A percentile compares a stretch with the other conserved stretches of the same genome.
phyloP scores from a whole-genome alignment of 2,329 filamentous ascomycete genomes.

The Geoglossum cookeanum region DNA sequence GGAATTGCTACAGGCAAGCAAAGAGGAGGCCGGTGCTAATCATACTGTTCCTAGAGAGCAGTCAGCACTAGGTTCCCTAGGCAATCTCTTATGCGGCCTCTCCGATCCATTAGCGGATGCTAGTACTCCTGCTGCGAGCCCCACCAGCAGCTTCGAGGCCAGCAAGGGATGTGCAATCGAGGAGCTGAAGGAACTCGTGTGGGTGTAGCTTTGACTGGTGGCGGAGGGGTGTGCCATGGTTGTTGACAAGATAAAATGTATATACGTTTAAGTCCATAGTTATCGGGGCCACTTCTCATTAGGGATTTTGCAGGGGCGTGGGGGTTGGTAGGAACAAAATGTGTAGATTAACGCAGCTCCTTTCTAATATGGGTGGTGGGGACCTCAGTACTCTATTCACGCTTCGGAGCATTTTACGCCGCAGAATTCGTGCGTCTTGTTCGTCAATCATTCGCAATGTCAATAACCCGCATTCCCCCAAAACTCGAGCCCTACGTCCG shows the following conservation, averaged over 20 bases:
- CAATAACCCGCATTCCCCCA: constrained; percentile 35
- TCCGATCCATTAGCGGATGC: background rate
- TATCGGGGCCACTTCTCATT: too few species aligned
- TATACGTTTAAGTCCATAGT: too few species aligned
- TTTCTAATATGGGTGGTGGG: too few species aligned
- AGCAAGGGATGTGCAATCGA: background rate
- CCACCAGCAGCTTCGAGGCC: background rate
- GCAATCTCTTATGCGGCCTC: background rate
- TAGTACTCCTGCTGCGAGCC: background rate
- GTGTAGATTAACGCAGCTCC: too few species aligned
- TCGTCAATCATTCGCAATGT: constrained; percentile 15
- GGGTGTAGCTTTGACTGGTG: background rate
- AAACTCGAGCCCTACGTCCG: constrained; percentile 45
- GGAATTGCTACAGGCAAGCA: background rate
- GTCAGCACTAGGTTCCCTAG: background rate
- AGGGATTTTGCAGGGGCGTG: too few species aligned
- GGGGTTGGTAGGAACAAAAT: too few species aligned
- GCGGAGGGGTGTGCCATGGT: background rate
- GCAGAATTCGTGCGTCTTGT: too few species aligned
- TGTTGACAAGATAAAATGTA: background rate
- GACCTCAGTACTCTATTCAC: too few species aligned
- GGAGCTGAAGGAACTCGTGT: background rate
- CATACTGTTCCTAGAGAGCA: background rate
- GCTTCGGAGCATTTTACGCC: too few species aligned
- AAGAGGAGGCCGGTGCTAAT: background rate